Percentiles rank a stretch among this genome's conserved stretches.
phyloP scores from a whole-genome alignment of 75 land plant species.

The Pseudotsuga menziesii region DNA sequence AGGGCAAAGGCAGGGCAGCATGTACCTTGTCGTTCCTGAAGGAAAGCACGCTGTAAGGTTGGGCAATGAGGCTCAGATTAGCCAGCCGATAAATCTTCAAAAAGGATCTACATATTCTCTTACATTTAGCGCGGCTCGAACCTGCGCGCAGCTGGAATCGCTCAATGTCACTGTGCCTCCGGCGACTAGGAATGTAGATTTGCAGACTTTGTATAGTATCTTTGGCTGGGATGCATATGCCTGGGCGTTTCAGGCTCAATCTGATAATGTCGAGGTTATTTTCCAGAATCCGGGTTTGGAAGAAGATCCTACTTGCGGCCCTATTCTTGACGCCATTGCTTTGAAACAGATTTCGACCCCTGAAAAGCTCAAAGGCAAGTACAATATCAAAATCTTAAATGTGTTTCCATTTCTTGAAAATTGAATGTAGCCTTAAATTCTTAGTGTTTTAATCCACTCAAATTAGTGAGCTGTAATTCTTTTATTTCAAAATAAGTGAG shows the following conservation, averaged over 20 bases:
- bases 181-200: constrained; percentile 33
- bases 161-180: constrained; percentile 54
- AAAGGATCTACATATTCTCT: constrained; percentile 51
- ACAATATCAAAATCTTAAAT: background rate
- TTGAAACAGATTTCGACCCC: constrained; percentile 59
- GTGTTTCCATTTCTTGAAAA: background rate
- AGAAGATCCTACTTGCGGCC: constrained; percentile 72
- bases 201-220: constrained; percentile 57
- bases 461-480: background rate
- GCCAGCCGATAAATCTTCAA: constrained; percentile 42
- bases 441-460: background rate
- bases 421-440: background rate
- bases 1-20: constrained; percentile 55
- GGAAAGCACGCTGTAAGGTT: constrained; percentile 56
- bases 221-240: constrained; percentile 68
- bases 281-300: constrained; percentile 69
- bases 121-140: constrained; percentile 68
- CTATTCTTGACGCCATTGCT: constrained; percentile 58
- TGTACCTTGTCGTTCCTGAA: constrained; percentile 51
- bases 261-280: background rate
- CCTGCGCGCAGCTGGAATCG: constrained; percentile 71
- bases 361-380: constrained; percentile 41
- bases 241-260: constrained; percentile 36
- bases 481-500: too few relatives aligned
- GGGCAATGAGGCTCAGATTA: constrained; percentile 68